Evolutionary conservation across 495 filamentous ascomycete species (phyloP), one percentile per base, ranked within the genome.

Genomic region (Penicillium bovifimosum): DNA sequence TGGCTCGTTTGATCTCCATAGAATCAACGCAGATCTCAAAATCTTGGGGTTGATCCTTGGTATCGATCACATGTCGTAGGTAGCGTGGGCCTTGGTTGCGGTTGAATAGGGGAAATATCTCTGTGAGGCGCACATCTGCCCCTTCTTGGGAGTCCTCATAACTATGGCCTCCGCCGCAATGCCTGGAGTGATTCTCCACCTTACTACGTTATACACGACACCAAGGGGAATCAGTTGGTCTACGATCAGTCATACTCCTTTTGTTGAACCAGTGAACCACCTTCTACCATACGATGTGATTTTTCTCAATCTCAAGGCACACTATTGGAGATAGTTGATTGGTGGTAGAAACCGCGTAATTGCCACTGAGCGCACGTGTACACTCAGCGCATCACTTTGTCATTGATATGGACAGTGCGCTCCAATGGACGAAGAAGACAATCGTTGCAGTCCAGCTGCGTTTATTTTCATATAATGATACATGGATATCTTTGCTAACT

Each of bases 381-480:
- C 20, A 2, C 4, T 24, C 20, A 24, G 2, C 4, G 4, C 32
- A 34, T 34, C n/a, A 9, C 2, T 11, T 34, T 11, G 32, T 34
- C 11, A 34, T 41, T 41, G 39, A 41, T 41, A 26, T 20, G 6
- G 11, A 26, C 17, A 13, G 11, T 26, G 39, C 5, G 18, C 20
- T 4, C 20, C 20, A 24, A 24, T 24, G 20, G 20, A 24, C 4
- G 20, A 24, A 41, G 5, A 32, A 9, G 16, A 24, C 17, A 32
- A 20, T 10, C 3, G 16, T 34, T 33, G 43, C 43, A 47, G 43
- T 35, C 43, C 43, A 47, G 43, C 43, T 47, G 43, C 43, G 9
- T 31, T 6, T 45, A 24, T 34, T 8, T 18, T 33, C 18, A 47
- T 35, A 26, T 24, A 34, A 46, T 35, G 18, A 8, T 47, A 47